These are phyloP conservation scores for Cystofilobasidium ferigula DNA, from an alignment of 768 basidiomycete genomes.

Conservation along the genomic window DNA sequence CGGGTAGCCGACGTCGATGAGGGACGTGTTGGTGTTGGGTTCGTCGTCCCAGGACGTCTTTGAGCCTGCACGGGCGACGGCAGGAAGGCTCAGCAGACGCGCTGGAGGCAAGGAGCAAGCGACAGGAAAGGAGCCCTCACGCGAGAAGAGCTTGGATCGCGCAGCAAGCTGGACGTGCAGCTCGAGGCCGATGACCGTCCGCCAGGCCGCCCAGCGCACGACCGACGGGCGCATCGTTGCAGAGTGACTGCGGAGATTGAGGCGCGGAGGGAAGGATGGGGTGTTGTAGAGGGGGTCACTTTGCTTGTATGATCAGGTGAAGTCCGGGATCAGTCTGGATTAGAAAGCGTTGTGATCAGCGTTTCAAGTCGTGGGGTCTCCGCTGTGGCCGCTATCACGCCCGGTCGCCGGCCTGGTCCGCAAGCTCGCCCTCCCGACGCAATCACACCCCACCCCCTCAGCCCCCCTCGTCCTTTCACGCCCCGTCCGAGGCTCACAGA, in stretches of 20 bases:
- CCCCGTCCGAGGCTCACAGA: too few relatives aligned
- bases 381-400: too few relatives aligned
- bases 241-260: neutral
- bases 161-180: conserved; percentile 91
- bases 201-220: conserved; percentile 50
- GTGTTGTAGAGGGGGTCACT: too few relatives aligned
- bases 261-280: too few relatives aligned
- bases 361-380: too few relatives aligned
- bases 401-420: too few relatives aligned
- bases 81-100: neutral
- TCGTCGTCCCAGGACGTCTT: conserved; percentile 45
- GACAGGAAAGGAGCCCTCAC: conserved; percentile 37
- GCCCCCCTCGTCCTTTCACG: too few relatives aligned
- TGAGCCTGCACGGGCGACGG: conserved; percentile 37
- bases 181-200: conserved; percentile 84
- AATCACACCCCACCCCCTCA: too few relatives aligned
- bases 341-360: too few relatives aligned
- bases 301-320: too few relatives aligned
- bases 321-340: too few relatives aligned
- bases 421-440: too few relatives aligned
- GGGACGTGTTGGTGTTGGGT: conserved; percentile 63
- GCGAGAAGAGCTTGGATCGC: conserved; percentile 75
- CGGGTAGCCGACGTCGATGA: conserved; percentile 81
- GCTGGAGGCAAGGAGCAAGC: neutral
- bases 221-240: neutral